Evolutionary conservation across 805 yeast genomes (phyloP), one percentile per base, ranked within the genome.

Genomic region (Cyberlindnera saturnus): DNA sequence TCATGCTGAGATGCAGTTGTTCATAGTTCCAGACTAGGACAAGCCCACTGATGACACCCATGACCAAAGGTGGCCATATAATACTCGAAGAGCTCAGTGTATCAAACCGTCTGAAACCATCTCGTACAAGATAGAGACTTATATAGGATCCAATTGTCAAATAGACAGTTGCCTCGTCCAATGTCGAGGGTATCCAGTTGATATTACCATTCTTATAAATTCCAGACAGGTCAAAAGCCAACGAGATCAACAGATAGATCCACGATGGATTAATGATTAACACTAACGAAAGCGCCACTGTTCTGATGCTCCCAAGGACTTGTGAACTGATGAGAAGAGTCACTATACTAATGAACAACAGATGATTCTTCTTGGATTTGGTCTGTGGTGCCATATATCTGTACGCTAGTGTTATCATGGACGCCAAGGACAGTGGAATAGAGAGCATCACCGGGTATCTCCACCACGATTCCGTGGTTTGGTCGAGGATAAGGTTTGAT

Each of bases 301-400:
- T 50, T 42, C 61, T 49, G 4, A 56, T 44, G 6, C 60, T 50
- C 0, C 61, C 62, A 13, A 58, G 32, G 0, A 48, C 14, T 33
- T 46, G 39, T 0, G 53, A 42, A 3, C 47, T 32, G 0, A 41
- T 8, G n/a, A 52, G 47, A 8, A 58, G 28, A 0, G 51, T 51
- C 4, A 42, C 2, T 1, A 51, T 26, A 0, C 50, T 29, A 4
- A 50, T 2, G 6, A 50, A 32, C 32, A 36, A 31, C 16, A 14
- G 8, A 9, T 31, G 16, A 14, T 31, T 36, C 23, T 15, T 11
- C 18, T 16, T 28, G 11, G 23, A n/a, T 16, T 15, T 23, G 19
- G 20, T 34, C 28, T 5, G 28, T 23, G 28, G 28, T 8, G 28
- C 38, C 31, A 19, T 29, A n/a, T 32, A 35, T 18, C 49, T 38